Conservation (phyloP, 805 yeast species). For the Starmerella riodocensis region DNA sequence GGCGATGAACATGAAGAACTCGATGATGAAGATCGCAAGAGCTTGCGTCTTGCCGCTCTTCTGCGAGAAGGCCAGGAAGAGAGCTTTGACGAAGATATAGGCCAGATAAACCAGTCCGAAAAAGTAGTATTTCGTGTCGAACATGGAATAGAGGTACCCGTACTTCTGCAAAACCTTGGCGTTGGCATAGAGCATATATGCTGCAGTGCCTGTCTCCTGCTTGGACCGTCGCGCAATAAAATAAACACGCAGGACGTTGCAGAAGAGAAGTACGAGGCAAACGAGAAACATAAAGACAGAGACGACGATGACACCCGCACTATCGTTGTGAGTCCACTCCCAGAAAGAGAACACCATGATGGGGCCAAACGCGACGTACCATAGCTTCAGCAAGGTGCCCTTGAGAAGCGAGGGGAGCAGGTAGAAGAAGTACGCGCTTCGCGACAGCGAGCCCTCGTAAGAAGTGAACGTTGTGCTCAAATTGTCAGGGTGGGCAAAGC, state of each 20-base stretch:
- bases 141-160: constrained; percentile 85
- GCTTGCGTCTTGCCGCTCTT: constrained; percentile 71
- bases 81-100: constrained; percentile 51
- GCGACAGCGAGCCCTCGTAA: constrained; percentile 7
- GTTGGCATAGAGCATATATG: constrained; percentile 76
- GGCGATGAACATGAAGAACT: constrained; percentile 52
- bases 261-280: constrained; percentile 45
- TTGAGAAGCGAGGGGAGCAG: constrained; percentile 60
- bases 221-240: constrained; percentile 52
- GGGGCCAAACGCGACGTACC: constrained; percentile 77
- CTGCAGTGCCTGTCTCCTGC: constrained; percentile 57
- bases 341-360: constrained; percentile 65
- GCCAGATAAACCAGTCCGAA: constrained; percentile 55
- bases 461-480: constrained; percentile 6
- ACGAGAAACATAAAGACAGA: constrained; percentile 60
- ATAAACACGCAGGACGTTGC: constrained; percentile 53
- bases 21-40: constrained; percentile 60
- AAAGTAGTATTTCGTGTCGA: constrained; percentile 68
- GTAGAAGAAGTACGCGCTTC: constrained; percentile 31
- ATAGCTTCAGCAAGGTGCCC: constrained; percentile 66
- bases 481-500: constrained; percentile 1
- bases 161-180: constrained; percentile 56
- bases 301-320: constrained; percentile 76
- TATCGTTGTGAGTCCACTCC: constrained; percentile 73
- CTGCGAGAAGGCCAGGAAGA: constrained; percentile 70